Evolutionary conservation across 495 filamentous ascomycete genomes (phyloP), one percentile per base, ranked within the genome.

Genomic region (Penicilliopsis zonata): DNA sequence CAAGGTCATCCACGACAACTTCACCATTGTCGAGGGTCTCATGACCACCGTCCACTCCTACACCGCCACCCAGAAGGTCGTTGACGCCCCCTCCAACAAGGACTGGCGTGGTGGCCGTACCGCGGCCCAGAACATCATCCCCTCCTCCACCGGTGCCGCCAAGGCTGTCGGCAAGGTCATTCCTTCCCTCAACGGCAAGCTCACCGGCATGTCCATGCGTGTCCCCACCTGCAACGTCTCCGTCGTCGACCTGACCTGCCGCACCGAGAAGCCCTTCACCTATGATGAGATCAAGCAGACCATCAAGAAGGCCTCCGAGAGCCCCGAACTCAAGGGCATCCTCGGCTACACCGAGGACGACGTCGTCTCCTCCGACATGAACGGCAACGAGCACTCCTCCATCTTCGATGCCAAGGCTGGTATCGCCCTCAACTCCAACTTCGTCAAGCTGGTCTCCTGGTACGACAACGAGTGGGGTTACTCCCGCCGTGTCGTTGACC

Each of bases 161-260:
- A 98, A 98, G 82, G 90, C 90, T 56, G 90, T 98, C 68, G 90
- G 90, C 68, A 98, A 98, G 77, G 90, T 98, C 65, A 96, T 98
- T 49, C 90, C 90, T 35, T 62, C 72, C 36, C 74, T 98, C 38
- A 96, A 98, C 67, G 90, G 90, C 75, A 98, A 98, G 80, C 85
- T 98, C 43, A 98, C 90, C 44, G 90, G 90, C 65, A 94, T 98
- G 90, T 69, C 92, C 49, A 86, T 98, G 82, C 90, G 90, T 79
- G 88, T 98, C 28, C 90, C 90, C 34, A 96, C 90, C 52, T 65
- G 85, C 71, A 96, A 98, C 71, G 90, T 98, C 61, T 98, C 90
- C 41, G 90, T 98, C 57, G 92, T 98, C 50, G 90, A 98, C 70
- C 67, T 98, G 53, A 98, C 90, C 47, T 73, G 66, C 78, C 87